Conservation (phyloP, 2,329 filamentous ascomycete genomes). For the Shiraia sp. region DNA sequence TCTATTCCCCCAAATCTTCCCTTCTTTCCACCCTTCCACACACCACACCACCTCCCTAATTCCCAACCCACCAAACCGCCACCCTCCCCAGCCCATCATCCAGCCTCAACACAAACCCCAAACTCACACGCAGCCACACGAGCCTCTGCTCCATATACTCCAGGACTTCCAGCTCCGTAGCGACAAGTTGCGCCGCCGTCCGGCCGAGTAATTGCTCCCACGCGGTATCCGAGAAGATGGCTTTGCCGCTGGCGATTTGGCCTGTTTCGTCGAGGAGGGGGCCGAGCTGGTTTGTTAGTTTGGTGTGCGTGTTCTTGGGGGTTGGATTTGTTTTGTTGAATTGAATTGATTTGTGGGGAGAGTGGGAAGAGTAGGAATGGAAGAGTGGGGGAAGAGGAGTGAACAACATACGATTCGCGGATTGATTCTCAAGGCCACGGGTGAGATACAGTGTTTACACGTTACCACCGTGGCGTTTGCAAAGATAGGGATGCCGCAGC, state of each 20-base stretch:
- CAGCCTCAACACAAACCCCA: conserved; percentile 60
- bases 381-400: neutral
- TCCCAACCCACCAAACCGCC: conserved; percentile 38
- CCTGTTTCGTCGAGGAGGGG: conserved; percentile 61
- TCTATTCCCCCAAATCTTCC: too few relatives aligned
- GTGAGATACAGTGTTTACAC: conserved; percentile 49
- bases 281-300: conserved; percentile 47
- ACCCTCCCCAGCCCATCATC: conserved; percentile 34
- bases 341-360: neutral
- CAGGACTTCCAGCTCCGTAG: conserved; percentile 45
- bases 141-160: conserved; percentile 57
- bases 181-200: conserved; percentile 49
- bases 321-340: neutral
- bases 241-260: conserved; percentile 54
- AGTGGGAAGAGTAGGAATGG: neutral
- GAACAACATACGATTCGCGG: conserved; percentile 43
- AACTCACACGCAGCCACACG: conserved; percentile 56
- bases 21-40: neutral
- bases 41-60: conserved; percentile 6
- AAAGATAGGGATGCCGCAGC: conserved; percentile 59
- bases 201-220: conserved; percentile 58
- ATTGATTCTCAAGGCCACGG: conserved; percentile 45
- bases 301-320: too few relatives aligned
- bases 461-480: conserved; percentile 50
- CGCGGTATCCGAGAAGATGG: conserved; percentile 58